Evolutionary conservation across 1,284 basidiomycete species (phyloP), one percentile per base, ranked within the genome.

Genomic region (Filobasidium uniguttulatum): DNA sequence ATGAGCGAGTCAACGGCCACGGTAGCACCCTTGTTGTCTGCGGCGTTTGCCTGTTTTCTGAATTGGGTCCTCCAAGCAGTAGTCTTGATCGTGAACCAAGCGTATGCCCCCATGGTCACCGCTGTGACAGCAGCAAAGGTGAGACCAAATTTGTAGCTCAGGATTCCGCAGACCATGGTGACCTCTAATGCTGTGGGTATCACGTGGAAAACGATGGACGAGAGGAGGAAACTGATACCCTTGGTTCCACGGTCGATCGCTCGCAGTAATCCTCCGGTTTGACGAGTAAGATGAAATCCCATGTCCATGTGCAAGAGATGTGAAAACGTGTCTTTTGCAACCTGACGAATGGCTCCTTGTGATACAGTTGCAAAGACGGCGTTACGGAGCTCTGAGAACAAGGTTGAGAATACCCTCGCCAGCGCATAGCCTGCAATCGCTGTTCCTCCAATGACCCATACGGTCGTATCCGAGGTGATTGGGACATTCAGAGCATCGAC

Each of bases 231-330:
- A 0, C 88, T 89, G 58, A 98, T 96, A 36, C 93, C 94, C 87
- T 94, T 98, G 20, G 94, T 97, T 22, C 93, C 94, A 8, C 93
- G 76, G 67, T 98, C 93, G 59, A 98, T 98, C 5, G 94, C 94
- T 23, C 93, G 73, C 0, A 91, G 97, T 36, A 98, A 73, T 5
- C 93, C 94, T 34, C 93, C 94, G 0, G 93, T 98, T 63, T 97
- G 93, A 22, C 93, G 73, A 15, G 84, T 81, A 20, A 98, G 75
- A 63, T 98, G 93, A 70, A 97, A 98, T 54, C 79, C 81, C 65
- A 97, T 77, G 62, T 97, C 87, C 60, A 98, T 77, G 59, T 84
- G 78, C 55, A 98, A 75, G 1, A 98, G 71, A 63, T 98, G 93
- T 48, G 85, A 82, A 58, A 98, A 98, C 0, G 94, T 97, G 57